A percentile compares a stretch with the other conserved stretches of the same genome.
phyloP scores from a whole-genome alignment of 768 basidiomycete genomes.

The Serendipita sp. region DNA sequence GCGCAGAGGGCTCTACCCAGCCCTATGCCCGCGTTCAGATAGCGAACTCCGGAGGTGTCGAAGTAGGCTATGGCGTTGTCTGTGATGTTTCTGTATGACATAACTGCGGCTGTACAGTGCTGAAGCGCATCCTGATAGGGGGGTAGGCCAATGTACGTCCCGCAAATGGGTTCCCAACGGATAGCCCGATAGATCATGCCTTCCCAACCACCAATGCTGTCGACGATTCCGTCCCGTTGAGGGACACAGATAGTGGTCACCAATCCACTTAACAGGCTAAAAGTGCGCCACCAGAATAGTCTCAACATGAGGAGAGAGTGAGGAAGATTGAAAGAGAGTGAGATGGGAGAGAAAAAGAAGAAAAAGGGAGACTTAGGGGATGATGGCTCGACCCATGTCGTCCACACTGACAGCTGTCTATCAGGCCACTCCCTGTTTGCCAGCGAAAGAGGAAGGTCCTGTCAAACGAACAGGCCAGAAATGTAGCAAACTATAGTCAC shows the following conservation, averaged over 20 bases:
- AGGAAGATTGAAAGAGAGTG: too few species aligned
- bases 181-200: not conserved
- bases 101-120: not conserved
- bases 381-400: too few species aligned
- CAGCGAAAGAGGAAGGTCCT: too few species aligned
- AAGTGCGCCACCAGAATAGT: too few species aligned
- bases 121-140: not conserved
- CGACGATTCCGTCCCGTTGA: not conserved
- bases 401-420: too few species aligned
- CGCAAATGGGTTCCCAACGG: not conserved
- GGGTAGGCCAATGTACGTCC: not conserved
- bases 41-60: not conserved
- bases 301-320: too few species aligned
- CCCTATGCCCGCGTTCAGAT: not conserved
- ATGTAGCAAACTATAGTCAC: too few species aligned
- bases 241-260: not conserved
- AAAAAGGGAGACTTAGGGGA: too few species aligned
- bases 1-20: not conserved
- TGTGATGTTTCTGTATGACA: not conserved
- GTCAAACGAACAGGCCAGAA: too few species aligned
- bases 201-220: not conserved
- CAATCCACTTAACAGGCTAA: too few species aligned
- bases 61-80: not conserved
- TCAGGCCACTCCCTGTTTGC: too few species aligned
- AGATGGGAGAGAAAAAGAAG: too few species aligned